Base-by-base conservation (phyloP, 2,329 filamentous ascomycete genomes). In the Ophiocordyceps camponoti-leonardi region DNA sequence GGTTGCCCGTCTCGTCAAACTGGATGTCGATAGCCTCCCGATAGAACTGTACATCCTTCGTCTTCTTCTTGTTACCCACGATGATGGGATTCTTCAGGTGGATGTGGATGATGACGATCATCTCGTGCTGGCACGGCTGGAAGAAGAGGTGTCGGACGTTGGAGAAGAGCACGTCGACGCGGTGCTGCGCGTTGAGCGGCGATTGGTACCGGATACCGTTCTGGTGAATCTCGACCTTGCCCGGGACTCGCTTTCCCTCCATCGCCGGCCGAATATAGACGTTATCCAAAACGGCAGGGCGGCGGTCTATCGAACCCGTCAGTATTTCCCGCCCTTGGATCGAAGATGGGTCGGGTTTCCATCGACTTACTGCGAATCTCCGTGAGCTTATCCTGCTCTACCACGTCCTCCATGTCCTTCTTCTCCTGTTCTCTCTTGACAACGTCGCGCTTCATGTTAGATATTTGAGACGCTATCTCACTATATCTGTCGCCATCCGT, bases 61-160 rank as follows among this genome's bases (percentile, higher is more conserved):
- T 94, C 77, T 98, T 98, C 69, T 94, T 93, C 67, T 81, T 78
- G 73, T 94, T 96, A 49, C 92, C 92, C 50, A 98, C 84, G 63
- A 98, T 87, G 60, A 98, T 96, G 3, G 92, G 92, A 50, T 95
- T 94, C 67, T 94, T 95, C 44, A 98, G 76, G 61, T 98, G 92
- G 47, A 98, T 84, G 62, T 98, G 92, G 53, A 98, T 95, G 55
- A 98, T 86, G 52, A 98, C 93, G 53, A 98, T 94, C 56, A 98
- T 69, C 62, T 98, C 92, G 57, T 94, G 86, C 55, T 87, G 83
- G 57, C 87, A 96, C 26, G 93, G 92, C 63, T 98, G 92, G 72
- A 98, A 98, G 72, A 98, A 98, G 3, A 98, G 73, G 60, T 98
- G 92, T 63, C 94, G 93, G 61, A 98, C 86, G 66, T 98, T 98